Evolutionary conservation across 805 yeast species (phyloP).

Genomic region (Yamadazyma olivae): DNA sequence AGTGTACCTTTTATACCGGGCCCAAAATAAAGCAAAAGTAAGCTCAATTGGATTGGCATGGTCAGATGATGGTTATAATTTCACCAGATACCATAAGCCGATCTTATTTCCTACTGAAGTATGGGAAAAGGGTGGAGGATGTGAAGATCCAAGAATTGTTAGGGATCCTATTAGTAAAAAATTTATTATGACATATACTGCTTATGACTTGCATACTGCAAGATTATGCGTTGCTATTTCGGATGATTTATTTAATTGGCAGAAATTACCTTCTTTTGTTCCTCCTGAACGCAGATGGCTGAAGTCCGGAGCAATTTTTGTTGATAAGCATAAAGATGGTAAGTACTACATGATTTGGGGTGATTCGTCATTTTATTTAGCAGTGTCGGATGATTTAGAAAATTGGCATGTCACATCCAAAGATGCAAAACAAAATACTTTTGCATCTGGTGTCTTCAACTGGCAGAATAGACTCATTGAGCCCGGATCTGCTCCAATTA

Average conservation of each 20-base stretch:
- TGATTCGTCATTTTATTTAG: constrained; percentile 36
- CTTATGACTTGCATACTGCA: constrained; percentile 32
- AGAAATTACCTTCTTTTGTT: constrained; percentile 34
- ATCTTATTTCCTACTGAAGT: constrained; percentile 33
- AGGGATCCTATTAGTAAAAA: constrained; percentile 32
- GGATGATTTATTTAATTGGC: constrained; percentile 35
- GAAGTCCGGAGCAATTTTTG: constrained; percentile 41
- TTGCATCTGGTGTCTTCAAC: constrained; percentile 24
- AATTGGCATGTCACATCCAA: constrained; percentile 26
- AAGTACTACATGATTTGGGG: constrained; percentile 44
- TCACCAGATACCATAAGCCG: constrained; percentile 28
- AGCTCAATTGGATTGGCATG: constrained; percentile 41
- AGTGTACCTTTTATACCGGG: constrained; percentile 37
- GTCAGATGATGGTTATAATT: constrained; percentile 36
- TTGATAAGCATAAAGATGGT: constrained; percentile 29
- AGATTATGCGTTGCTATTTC: constrained; percentile 39
- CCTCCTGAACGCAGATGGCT: constrained; percentile 30
- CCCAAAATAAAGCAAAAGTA: constrained; percentile 31
- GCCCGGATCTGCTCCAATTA: constrained; percentile 42
- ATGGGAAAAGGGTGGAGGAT: constrained; percentile 40
- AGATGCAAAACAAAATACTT: constrained; percentile 17
- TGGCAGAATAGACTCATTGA: constrained; percentile 38
- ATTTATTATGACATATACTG: constrained; percentile 40
- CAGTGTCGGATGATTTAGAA: constrained; percentile 31
- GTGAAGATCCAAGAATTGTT: constrained; percentile 42